Conservation (phyloP, 2,329 filamentous ascomycete genomes). For the Nothophaeocryptopus gaeumannii region DNA sequence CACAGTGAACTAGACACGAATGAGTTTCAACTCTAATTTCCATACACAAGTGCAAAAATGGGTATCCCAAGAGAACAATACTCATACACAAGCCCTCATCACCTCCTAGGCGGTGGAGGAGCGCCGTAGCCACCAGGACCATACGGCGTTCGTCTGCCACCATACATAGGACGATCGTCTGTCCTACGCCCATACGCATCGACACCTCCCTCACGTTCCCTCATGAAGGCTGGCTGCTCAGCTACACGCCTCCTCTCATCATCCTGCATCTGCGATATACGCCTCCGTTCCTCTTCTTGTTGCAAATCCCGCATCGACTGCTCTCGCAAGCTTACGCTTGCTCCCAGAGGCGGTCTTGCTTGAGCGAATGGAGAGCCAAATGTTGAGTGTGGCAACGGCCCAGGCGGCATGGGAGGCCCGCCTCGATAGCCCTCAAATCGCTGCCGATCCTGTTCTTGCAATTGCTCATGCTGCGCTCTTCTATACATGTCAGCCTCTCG, state of each 20-base stretch:
- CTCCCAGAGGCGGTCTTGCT: conserved; percentile 3
- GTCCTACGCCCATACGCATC: neutral
- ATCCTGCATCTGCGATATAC: neutral
- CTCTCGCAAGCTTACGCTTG: conserved; percentile 1
- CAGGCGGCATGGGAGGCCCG: conserved; percentile 1
- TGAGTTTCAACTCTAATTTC: too few relatives aligned
- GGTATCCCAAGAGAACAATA: conserved; percentile 8
- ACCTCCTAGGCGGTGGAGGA: too few relatives aligned
- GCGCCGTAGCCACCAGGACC: too few relatives aligned
- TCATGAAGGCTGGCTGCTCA: neutral
- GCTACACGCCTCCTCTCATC: neutral
- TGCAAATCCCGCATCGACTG: conserved; percentile 5
- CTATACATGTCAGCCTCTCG: conserved; percentile 4
- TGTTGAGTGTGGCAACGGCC: neutral
- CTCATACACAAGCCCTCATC: neutral
- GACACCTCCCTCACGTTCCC: neutral
- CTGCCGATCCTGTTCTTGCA: conserved; percentile 22
- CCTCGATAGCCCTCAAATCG: conserved; percentile 11
- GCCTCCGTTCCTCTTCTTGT: conserved; percentile 2
- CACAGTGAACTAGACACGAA: too few relatives aligned
- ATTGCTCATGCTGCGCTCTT: conserved; percentile 10
- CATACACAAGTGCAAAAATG: neutral
- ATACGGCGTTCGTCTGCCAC: too few relatives aligned
- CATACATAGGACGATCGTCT: too few relatives aligned
- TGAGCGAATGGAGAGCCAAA: conserved; percentile 3